Conservation (phyloP, 345 rosid genomes). For the Citrus trifoliata region DNA sequence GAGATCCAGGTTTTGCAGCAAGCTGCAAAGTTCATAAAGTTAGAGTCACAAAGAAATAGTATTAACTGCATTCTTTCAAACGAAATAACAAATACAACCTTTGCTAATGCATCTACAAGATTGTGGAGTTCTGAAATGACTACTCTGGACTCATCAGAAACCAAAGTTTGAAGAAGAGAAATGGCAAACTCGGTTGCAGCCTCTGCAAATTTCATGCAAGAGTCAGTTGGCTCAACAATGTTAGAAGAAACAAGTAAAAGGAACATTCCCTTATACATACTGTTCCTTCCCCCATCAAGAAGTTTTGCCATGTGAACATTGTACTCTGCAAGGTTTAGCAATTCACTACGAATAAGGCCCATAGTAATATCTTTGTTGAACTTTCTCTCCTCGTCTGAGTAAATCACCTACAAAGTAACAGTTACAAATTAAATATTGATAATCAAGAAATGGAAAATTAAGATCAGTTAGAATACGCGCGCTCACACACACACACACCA, state of each 20-base stretch:
- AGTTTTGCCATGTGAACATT: constrained; percentile 90
- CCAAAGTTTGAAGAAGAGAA: constrained; percentile 81
- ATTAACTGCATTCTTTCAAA: neutral
- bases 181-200: constrained; percentile 79
- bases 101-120: constrained; percentile 87
- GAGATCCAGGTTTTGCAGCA: constrained; percentile 80
- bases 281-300: constrained; percentile 93
- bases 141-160: constrained; percentile 76
- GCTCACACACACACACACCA: neutral
- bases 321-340: constrained; percentile 93
- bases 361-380: constrained; percentile 85
- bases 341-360: constrained; percentile 78
- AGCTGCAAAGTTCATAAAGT: constrained; percentile 41
- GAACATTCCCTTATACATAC: constrained; percentile 40
- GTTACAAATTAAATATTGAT: constrained; percentile 1
- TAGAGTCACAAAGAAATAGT: constrained; percentile 3
- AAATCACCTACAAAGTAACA: constrained; percentile 60
- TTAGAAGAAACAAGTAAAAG: constrained; percentile 4
- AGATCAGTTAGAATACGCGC: constrained; percentile 1
- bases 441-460: neutral
- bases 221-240: constrained; percentile 5
- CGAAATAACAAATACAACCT: constrained; percentile 41
- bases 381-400: constrained; percentile 93
- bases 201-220: constrained; percentile 47
- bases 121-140: constrained; percentile 92